Evolutionary conservation across 2,329 filamentous ascomycete genomes (phyloP).

Genomic region (Colletotrichum graminicola): DNA sequence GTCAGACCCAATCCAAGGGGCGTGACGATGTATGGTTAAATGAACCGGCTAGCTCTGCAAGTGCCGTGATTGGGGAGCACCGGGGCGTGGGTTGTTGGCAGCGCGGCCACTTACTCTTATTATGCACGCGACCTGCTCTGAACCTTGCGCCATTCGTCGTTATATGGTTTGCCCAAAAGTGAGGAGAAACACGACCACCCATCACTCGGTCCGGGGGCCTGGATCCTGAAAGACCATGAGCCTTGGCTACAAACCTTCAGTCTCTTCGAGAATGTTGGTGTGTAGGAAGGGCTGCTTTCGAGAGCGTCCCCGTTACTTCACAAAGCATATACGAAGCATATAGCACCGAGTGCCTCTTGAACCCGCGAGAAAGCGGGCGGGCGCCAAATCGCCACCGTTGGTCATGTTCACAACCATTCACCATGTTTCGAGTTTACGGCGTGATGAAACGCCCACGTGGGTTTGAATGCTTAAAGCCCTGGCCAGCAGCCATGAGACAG

Average conservation of each 20-base stretch:
- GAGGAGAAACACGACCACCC: no score
- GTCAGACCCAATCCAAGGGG: background rate
- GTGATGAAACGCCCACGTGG: background rate
- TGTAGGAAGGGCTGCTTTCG: background rate
- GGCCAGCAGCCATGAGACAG: background rate
- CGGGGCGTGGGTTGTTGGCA: no score
- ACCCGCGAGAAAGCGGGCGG: background rate
- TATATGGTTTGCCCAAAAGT: no score
- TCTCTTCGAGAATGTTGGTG: no score
- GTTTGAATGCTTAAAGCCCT: background rate
- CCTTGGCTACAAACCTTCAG: background rate
- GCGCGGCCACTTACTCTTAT: no score
- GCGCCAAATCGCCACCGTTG: background rate
- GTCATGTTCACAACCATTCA: background rate
- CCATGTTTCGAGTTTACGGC: background rate
- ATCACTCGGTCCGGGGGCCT: background rate
- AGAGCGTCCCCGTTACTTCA: background rate
- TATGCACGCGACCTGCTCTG: background rate
- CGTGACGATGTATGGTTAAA: background rate
- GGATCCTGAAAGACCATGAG: background rate
- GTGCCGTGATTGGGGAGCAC: background rate
- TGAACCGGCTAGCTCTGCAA: background rate
- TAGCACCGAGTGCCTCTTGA: background rate
- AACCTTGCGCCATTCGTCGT: background rate
- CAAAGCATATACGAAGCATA: background rate